Base-by-base conservation (phyloP, 2,329 filamentous ascomycete genomes). In the Paecilomyces niveus region DNA sequence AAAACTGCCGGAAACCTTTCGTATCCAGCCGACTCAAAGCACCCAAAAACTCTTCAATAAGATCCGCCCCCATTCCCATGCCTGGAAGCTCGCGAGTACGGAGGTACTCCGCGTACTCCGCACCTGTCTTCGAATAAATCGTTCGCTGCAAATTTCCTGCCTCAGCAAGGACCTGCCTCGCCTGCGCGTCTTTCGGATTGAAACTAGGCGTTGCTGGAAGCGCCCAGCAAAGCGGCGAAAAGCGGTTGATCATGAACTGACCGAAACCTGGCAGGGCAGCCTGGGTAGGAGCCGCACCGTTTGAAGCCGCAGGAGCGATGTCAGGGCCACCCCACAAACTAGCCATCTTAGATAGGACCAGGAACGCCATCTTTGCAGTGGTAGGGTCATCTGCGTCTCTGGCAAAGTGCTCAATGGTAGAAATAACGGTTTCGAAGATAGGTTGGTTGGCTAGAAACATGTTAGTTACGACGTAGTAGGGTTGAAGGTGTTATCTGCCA, bases 261-360 rank as follows among this genome's bases (percentile, higher is more conserved):
- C 96, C 92, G 70, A 99, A 99, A 6, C 94, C 93, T 1, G 92
- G 90, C 29, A 99, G 73, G 2, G 74, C 74, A 3, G 79, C 76
- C 53, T 80, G 75, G 22, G 71, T 65, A 15, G 66, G 57, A 50
- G 68, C 57, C 29, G 65, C 61, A 29, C 69, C 69, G 56, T 74
- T 72, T 18, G 67, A 50, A 24, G 65, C 60, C 6, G 65, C 66
- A 11, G 69, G 72, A 39, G 89, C 80, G 62, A 85, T 75, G 63
- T 96, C 90, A 1, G 91, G 89, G 0, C 93, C 94, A 58, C 94
- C 93, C 93, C 94, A 99, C 49, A 92, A 86, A 31, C 83, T 80
- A 8, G 88, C 90, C 88, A 99, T 96, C 63, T 87, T 87, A 22
- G 84, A 83, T 67, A 99, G 83, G 11, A 96, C 86, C 21, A 85